These are phyloP conservation scores for Athelia psychrophila DNA, from an alignment of 1,284 basidiomycete genomes.

Conservation along the genomic window DNA sequence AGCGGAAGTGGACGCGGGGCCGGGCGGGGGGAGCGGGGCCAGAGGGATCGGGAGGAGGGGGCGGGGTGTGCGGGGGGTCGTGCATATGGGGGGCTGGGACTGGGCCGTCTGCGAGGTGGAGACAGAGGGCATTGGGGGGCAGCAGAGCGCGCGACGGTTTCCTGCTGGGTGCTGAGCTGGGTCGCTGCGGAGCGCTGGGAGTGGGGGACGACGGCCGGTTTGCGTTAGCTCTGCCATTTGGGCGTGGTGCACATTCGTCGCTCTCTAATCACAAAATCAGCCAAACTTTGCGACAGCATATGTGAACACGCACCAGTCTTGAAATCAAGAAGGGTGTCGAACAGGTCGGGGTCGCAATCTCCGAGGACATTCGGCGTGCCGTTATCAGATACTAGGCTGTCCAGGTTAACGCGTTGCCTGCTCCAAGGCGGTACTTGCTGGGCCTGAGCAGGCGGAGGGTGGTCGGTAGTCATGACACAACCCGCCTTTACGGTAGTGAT, in stretches of 20 bases:
- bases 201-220: neutral
- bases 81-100: neutral
- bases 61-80: neutral
- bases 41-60: neutral
- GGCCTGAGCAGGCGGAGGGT: neutral
- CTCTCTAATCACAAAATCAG: neutral
- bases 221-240: neutral
- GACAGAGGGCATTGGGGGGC: constrained; percentile 5
- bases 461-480: neutral
- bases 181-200: neutral
- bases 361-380: neutral
- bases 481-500: neutral
- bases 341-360: neutral
- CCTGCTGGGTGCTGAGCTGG: neutral
- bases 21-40: neutral
- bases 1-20: constrained; percentile 46
- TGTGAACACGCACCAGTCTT: neutral
- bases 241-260: neutral
- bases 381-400: neutral
- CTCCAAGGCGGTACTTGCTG: neutral
- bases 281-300: neutral
- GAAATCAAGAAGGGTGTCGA: neutral
- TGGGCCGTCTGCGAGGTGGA: constrained; percentile 3
- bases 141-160: neutral
- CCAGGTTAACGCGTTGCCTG: neutral